Evolutionary conservation across 805 yeast species (phyloP), one percentile per base, ranked within the genome.

Genomic region (Metschnikowia henanensis): DNA sequence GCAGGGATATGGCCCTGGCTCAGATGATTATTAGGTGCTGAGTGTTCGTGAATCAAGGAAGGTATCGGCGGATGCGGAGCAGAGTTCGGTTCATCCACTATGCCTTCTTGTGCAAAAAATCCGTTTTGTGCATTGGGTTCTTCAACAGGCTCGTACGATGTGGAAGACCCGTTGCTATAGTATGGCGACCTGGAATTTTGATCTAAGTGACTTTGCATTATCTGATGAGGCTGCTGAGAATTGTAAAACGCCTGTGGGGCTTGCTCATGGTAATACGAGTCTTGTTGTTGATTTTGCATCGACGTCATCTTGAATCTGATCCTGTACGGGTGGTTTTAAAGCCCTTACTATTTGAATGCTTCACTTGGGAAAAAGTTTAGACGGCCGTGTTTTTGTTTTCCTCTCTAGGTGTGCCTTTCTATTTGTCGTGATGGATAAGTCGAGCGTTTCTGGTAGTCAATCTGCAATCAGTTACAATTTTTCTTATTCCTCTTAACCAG

Each of bases 231-330:
- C 35, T 37, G 51, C 32, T 46, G 60, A 5, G 50, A 39, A 12
- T 41, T 45, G 40, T 54, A 55, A 46, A 53, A 55, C 23, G 58
- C 39, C 26, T 41, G 51, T 21, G 43, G 47, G 7, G 49, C 50
- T 33, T 43, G 55, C 13, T 56, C 66, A 38, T 56, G 61, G 47
- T 64, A 66, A 39, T 64, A 64, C 18, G 46, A 41, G 5, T 47
- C 47, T 30, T 49, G 55, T 16, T 47, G 51, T 33, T 45, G 52
- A 21, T 46, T 44, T 30, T 48, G 59, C 37, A 56, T 53, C 16
- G 59, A 56, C 12, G 60, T 48, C 60, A 56, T 55, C 6, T 22
- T 13, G 1, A n/a, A n/a, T n/a, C n/a, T n/a, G n/a, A n/a, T n/a
- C n/a, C n/a, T n/a, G n/a, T n/a, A n/a, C n/a, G n/a, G n/a, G n/a